phyloP scores from a whole-genome alignment of 306 rosid species.

The Fragaria nilgerrensis region DNA sequence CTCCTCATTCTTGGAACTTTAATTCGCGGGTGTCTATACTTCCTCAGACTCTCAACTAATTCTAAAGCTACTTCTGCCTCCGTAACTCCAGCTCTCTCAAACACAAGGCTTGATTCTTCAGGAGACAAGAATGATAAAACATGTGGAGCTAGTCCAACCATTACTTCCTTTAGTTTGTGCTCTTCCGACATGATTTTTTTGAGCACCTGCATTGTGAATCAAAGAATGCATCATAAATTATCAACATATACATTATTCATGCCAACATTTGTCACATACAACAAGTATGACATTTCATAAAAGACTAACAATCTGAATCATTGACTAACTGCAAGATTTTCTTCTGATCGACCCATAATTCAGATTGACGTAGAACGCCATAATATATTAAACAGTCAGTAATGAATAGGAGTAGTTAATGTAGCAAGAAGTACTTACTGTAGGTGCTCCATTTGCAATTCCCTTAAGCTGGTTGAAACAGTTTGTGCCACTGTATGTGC shows the following conservation, averaged over 20 bases:
- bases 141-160: slow-evolving; percentile 83
- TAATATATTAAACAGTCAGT: not conserved
- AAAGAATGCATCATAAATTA: slow-evolving; percentile 9
- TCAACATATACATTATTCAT: not conserved
- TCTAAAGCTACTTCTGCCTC: slow-evolving; percentile 56
- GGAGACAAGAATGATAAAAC: slow-evolving; percentile 62
- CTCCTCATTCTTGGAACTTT: slow-evolving; percentile 86
- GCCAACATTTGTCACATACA: not conserved
- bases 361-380: not conserved
- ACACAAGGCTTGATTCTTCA: slow-evolving; percentile 57
- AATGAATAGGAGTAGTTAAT: not conserved
- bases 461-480: slow-evolving; percentile 52
- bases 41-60: slow-evolving; percentile 58
- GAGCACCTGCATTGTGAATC: slow-evolving; percentile 47
- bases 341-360: not conserved
- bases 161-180: slow-evolving; percentile 83
- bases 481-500: slow-evolving; percentile 59
- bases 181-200: slow-evolving; percentile 63
- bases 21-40: slow-evolving; percentile 56
- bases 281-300: not conserved
- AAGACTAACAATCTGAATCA: not conserved
- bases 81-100: slow-evolving; percentile 51
- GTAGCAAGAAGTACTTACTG: slow-evolving; percentile 49
- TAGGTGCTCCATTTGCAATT: slow-evolving; percentile 63
- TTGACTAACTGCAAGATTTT: not conserved